phyloP scores from a whole-genome alignment of 148 eudicot genomes.

The Camellia japonica region DNA sequence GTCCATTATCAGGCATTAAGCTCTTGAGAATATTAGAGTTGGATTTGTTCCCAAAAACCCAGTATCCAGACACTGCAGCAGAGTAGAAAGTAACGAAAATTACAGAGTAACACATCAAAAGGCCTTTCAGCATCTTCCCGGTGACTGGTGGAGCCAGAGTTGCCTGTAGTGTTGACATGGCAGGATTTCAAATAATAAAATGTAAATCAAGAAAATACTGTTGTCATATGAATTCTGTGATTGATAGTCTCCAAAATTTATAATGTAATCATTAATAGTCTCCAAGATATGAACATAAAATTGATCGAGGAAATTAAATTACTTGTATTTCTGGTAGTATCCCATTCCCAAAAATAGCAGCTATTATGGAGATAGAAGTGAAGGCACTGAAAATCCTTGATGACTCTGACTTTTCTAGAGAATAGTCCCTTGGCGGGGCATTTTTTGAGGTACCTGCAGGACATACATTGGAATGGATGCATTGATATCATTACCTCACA shows the following conservation, averaged over 20 bases:
- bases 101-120: conserved; percentile 73
- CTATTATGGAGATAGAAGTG: conserved; percentile 91
- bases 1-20: conserved; percentile 76
- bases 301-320: conserved; percentile 12
- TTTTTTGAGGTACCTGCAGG: conserved; percentile 54
- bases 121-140: conserved; percentile 95
- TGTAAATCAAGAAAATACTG: background rate
- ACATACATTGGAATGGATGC: background rate
- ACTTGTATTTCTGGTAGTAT: conserved; percentile 97
- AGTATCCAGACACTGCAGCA: conserved; percentile 77
- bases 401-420: conserved; percentile 49
- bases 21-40: conserved; percentile 70
- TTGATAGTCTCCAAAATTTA: background rate
- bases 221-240: background rate
- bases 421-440: conserved; percentile 71
- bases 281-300: no score
- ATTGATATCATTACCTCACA: background rate
- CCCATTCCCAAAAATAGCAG: conserved; percentile 91
- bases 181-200: background rate
- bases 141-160: conserved; percentile 94
- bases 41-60: conserved; percentile 80
- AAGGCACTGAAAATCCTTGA: conserved; percentile 68
- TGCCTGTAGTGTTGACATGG: conserved; percentile 47
- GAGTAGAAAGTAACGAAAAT: conserved; percentile 84
- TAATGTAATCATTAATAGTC: background rate